A percentile compares a stretch with the other conserved stretches of the same genome.
These are phyloP conservation scores for Hortiboletus flavorubellus DNA, from an alignment of 768 basidiomycete species.

Conservation along the genomic window DNA sequence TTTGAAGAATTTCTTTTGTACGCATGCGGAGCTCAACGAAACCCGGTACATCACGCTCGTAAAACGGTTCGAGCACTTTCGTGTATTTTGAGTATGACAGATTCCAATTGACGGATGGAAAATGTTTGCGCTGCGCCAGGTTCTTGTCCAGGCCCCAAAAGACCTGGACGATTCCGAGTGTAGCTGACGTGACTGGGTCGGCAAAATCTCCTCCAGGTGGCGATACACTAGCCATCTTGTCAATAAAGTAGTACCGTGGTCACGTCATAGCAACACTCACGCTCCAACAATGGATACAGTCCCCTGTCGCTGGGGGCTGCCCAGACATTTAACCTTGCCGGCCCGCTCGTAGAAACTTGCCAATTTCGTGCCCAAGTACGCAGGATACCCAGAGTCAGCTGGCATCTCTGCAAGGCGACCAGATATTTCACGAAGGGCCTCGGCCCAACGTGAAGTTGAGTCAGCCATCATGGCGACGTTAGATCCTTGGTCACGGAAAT, in stretches of 20 bases:
- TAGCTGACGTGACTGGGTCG: constrained; percentile 96
- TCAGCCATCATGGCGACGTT: constrained; percentile 99
- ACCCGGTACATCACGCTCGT: constrained; percentile 88
- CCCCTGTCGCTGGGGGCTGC: constrained; percentile 82
- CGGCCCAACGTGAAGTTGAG: constrained; percentile 98
- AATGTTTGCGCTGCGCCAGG: constrained; percentile 97
- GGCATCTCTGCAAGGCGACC: constrained; percentile 99
- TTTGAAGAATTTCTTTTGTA: constrained; percentile 96
- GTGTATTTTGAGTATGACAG: constrained; percentile 99
- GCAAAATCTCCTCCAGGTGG: constrained; percentile 99
- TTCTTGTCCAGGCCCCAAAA: constrained; percentile 99
- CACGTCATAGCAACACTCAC: constrained; percentile 49
- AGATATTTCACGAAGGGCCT: constrained; percentile 97
- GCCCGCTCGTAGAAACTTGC: constrained; percentile 99
- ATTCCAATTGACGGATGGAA: constrained; percentile 99
- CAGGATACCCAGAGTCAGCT: constrained; percentile 98
- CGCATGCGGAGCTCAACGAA: constrained; percentile 90
- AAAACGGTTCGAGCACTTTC: constrained; percentile 89
- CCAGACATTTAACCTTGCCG: constrained; percentile 91
- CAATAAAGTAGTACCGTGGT: constrained; percentile 5
- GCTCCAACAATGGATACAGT: constrained; percentile 99
- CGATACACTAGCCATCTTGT: constrained; percentile 63
- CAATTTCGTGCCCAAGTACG: constrained; percentile 92
- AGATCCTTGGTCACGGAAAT: constrained; percentile 98
- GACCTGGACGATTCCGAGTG: constrained; percentile 97